A percentile compares a stretch with the other conserved stretches of the same genome.
These are phyloP conservation scores for Pyrenula massariospora DNA, from an alignment of 495 filamentous ascomycete genomes.

Conservation along the genomic window DNA sequence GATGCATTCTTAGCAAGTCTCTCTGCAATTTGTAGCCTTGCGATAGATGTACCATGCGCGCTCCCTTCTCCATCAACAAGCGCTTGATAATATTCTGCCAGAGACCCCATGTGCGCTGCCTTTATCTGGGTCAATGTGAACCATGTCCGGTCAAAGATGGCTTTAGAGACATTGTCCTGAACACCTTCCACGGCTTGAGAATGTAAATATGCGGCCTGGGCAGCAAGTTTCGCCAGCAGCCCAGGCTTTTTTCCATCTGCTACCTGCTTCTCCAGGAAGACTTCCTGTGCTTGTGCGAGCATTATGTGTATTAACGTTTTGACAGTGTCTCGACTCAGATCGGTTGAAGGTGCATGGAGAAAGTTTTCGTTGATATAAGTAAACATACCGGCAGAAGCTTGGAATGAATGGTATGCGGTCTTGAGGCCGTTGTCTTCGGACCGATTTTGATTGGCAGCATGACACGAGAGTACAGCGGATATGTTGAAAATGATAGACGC, in stretches of 20 bases:
- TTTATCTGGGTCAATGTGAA: constrained; percentile 76
- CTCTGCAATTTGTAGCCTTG: constrained; percentile 74
- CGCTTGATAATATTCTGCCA: constrained; percentile 91
- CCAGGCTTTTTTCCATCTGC: constrained; percentile 87
- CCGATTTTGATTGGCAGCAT: constrained; percentile 86
- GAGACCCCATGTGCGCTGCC: constrained; percentile 67
- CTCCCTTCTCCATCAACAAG: constrained; percentile 81
- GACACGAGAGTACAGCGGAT: constrained; percentile 89
- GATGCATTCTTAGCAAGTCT: constrained; percentile 60
- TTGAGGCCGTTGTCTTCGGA: constrained; percentile 88
- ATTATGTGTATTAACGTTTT: constrained; percentile 88
- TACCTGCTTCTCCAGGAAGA: constrained; percentile 94
- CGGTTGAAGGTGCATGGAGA: constrained; percentile 87
- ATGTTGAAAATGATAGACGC: constrained; percentile 99
- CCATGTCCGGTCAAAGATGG: constrained; percentile 95
- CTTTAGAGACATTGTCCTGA: constrained; percentile 85
- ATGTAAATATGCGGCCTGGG: constrained; percentile 82
- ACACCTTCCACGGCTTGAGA: constrained; percentile 76
- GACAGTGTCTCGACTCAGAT: constrained; percentile 87
- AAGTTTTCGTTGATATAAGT: constrained; percentile 99
- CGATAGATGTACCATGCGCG: constrained; percentile 77
- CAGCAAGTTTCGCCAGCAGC: constrained; percentile 81
- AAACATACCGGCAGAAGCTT: constrained; percentile 97
- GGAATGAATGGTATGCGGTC: constrained; percentile 95
- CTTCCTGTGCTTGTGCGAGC: constrained; percentile 90